Evolutionary conservation across 495 filamentous ascomycete genomes (phyloP), one percentile per base, ranked within the genome.

Genomic region (Podospora anserina): DNA sequence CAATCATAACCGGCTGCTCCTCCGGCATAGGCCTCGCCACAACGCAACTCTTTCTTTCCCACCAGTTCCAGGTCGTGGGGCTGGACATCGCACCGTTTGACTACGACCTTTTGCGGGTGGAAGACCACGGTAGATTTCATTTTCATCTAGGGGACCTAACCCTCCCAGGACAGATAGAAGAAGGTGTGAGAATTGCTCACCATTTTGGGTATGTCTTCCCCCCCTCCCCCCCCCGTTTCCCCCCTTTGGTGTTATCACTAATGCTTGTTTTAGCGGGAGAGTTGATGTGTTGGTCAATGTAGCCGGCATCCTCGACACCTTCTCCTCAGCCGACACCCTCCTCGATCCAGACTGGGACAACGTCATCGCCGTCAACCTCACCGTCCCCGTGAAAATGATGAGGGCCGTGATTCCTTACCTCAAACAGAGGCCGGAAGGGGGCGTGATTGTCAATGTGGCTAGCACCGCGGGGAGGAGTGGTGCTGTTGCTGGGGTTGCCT

Each of bases 1-100:
- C 79, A 44, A 74, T 81, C 65, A 74, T 83, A 28, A 83, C 81
- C 20, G 81, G 81, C 20, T 79, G 78, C 63, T 65, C 77, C 2
- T 80, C 78, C 16, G 80, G 81, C 54, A 79, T 83, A 58, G 81
- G 81, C 32, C 78, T 81, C 0, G 77, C 79, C 13, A 75, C 76
- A 15, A 75, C 79, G 0, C 73, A 76, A 66, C 69, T 77, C 13
- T 77, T 81, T 61, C 78, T 83, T 7, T 69, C 68, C 1, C 76
- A 80, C 59, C 75, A 78, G 61, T 81, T 78, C 61, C 59, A 70
- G 20, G 80, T 83, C 39, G 73, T 78, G 53, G 81, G 81, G 2
- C 70, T 82, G 4, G 81, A 82, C 67, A 64, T 76, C 4, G 60
- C 64, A 0, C 69, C 67, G 15, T 76, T 78, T 27, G 72, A 77